Evolutionary conservation across 2,329 filamentous ascomycete genomes (phyloP).

Genomic region (Dactylella cylindrospora): DNA sequence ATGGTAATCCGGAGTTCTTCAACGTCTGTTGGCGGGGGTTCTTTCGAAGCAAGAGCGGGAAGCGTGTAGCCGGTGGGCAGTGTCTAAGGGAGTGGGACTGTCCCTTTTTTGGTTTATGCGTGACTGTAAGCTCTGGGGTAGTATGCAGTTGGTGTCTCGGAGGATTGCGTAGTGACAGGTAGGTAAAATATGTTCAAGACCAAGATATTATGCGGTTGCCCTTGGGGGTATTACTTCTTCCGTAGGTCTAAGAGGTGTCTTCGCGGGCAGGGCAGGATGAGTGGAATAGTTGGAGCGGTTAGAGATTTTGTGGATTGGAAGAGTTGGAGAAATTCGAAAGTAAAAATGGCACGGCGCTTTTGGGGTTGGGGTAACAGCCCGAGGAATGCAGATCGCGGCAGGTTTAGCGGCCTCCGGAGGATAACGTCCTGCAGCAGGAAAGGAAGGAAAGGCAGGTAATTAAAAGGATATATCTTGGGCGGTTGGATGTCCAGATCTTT

Average conservation of each 20-base stretch:
- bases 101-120: slow-evolving; percentile 12
- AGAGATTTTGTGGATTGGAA: slow-evolving; percentile 8
- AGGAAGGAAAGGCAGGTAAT: too few relatives aligned
- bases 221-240: slow-evolving; percentile 16
- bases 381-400: slow-evolving; percentile 40
- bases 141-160: slow-evolving; percentile 24
- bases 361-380: slow-evolving; percentile 19
- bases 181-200: slow-evolving; percentile 10
- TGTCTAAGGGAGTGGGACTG: slow-evolving; percentile 14
- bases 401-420: slow-evolving; percentile 40
- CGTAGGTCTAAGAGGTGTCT: slow-evolving; percentile 25
- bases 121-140: slow-evolving; percentile 12
- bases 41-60: slow-evolving; percentile 22
- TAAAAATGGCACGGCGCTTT: too few relatives aligned
- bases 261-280: slow-evolving; percentile 20
- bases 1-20: slow-evolving; percentile 12
- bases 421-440: slow-evolving; percentile 44
- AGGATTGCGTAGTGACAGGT: slow-evolving; percentile 35
- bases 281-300: slow-evolving; percentile 12
- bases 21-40: slow-evolving; percentile 3
- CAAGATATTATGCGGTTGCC: slow-evolving; percentile 7
- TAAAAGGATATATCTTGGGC: too few relatives aligned
- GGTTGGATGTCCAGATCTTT: slow-evolving; percentile 18
- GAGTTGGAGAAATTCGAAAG: slow-evolving; percentile 27
- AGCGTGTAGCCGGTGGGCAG: slow-evolving; percentile 41